Conservation (phyloP, 306 rosid species). For the Acacia acuminata region DNA sequence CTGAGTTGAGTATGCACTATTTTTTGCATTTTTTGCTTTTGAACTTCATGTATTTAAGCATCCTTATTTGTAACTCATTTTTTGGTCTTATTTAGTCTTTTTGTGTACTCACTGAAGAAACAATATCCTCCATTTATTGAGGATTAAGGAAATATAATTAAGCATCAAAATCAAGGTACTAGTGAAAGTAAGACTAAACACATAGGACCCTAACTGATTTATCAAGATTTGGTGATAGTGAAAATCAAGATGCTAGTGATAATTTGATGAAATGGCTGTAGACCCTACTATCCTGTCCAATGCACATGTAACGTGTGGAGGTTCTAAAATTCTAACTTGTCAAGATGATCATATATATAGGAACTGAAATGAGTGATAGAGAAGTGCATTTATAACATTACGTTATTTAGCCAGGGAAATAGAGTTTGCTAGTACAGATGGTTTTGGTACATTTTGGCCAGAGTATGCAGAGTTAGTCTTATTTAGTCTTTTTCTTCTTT, state of each 20-base stretch:
- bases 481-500: neutral
- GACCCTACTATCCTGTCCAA: neutral
- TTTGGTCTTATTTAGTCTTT: conserved; percentile 17
- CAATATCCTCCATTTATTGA: neutral
- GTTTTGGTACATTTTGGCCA: neutral
- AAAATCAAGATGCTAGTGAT: neutral
- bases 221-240: neutral
- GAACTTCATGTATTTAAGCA: neutral
- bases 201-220: neutral
- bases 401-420: neutral
- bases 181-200: neutral
- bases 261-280: neutral
- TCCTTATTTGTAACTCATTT: neutral
- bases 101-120: neutral
- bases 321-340: neutral
- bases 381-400: neutral
- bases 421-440: neutral
- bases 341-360: neutral
- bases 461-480: neutral
- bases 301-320: neutral
- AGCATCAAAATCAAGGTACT: neutral
- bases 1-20: neutral
- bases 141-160: neutral
- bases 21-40: conserved; percentile 13
- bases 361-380: neutral